Base-by-base conservation (phyloP, 495 filamentous ascomycete genomes). In the Lophiostoma macrostomum region DNA sequence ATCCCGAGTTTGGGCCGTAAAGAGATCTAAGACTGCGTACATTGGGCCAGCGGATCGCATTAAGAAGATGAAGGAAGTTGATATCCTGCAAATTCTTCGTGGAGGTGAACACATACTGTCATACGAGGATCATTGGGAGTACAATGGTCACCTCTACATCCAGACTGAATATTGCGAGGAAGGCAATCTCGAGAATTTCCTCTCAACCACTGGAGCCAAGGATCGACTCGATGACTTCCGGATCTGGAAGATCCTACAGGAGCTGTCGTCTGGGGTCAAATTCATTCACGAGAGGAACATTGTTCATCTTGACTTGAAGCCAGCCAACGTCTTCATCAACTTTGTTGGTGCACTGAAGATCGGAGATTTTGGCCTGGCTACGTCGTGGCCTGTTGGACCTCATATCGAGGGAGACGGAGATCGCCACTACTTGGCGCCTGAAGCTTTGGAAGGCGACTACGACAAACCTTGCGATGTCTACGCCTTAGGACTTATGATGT, bases 101-200 rank as follows among this genome's bases (percentile, higher is more conserved):
- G 77, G 82, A 22, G 81, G 82, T 37, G 89, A 93, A 61, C 91
- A 97, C 67, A 77, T 95, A 29, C 73, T 98, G 12, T 80, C 85
- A 42, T 83, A 91, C 44, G 71, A 88, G 34, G 81, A 91, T 53
- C 82, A 79, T 64, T 98, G 93, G 93, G 93, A 96, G 65, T 76
- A 84, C 28, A 79, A 83, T 46, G 72, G 74, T 31, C 82, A 88
- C 56, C 80, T 98, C 4, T 98, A 95, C 68, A 97, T 98, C 53
- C 91, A 96, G 71, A 97, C 91, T 0, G 94, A 97, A 57, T 98
- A 80, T 64, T 97, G 91, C 64, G 88, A 94, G 63, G 87, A 94
- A 64, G 93, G 93, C 7, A 94, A 87, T 53, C 71, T 98, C 39
- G 86, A 93, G 65, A 70, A 80, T 0, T 96, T 96, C 66, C 78